Conservation (phyloP, 352 stramenopile genomes). For the Phytopythium sindhum region DNA sequence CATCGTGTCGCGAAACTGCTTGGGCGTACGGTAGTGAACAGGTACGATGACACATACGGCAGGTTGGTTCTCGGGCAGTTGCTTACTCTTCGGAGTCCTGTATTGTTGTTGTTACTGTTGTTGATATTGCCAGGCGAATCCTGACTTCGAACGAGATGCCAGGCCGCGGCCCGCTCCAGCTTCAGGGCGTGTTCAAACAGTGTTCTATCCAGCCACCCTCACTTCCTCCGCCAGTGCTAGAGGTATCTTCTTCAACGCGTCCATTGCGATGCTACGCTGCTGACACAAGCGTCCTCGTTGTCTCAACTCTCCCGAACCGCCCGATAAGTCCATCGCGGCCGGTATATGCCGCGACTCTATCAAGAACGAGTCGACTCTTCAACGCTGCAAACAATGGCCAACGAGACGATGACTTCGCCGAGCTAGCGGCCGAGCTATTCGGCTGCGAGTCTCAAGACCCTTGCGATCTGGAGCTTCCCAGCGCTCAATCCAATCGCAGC, state of each 20-base stretch:
- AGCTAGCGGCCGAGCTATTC: background rate
- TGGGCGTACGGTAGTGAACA: background rate
- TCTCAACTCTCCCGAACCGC: background rate
- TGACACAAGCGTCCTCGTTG: background rate
- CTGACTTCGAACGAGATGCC: slow-evolving; percentile 3
- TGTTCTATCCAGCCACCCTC: background rate
- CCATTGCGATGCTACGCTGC: background rate
- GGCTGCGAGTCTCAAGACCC: background rate
- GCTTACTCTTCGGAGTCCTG: background rate
- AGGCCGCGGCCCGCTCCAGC: background rate
- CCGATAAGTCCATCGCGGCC: background rate
- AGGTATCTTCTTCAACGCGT: background rate
- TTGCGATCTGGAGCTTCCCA: background rate
- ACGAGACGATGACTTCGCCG: background rate
- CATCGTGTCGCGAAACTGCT: background rate
- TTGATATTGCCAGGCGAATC: background rate
- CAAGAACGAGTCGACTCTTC: background rate
- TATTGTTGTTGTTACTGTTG: background rate
- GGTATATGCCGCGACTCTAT: background rate
- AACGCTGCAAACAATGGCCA: background rate
- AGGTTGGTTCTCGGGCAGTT: background rate
- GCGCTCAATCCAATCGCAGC: background rate
- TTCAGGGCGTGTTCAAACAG: slow-evolving; percentile 5
- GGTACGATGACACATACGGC: background rate
- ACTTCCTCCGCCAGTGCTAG: background rate